These are phyloP conservation scores for Effrenium voratum DNA, from an alignment of 73 alveolate species.

Conservation along the genomic window DNA sequence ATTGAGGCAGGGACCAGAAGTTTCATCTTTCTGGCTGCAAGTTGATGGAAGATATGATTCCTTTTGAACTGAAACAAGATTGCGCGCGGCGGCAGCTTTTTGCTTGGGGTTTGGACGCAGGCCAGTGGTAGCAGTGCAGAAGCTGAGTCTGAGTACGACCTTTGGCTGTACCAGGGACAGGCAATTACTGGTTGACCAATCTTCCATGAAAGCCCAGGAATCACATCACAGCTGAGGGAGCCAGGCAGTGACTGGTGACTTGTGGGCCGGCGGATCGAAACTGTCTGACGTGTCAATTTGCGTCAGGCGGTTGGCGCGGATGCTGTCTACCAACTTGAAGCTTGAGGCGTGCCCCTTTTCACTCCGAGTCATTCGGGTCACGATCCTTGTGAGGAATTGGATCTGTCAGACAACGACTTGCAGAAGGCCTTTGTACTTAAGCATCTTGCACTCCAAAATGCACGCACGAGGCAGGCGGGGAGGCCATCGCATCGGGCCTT, in stretches of 20 bases:
- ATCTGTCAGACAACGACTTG: constrained; percentile 82
- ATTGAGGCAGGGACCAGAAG: constrained; percentile 27
- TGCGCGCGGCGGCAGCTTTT: too few species aligned
- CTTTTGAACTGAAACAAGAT: too few species aligned
- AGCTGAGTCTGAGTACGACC: constrained; percentile 75
- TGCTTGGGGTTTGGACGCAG: neutral
- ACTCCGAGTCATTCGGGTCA: too few species aligned
- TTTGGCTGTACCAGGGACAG: neutral
- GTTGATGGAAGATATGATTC: neutral
- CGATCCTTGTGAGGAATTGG: constrained; percentile 69
- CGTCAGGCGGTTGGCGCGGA: constrained; percentile 46
- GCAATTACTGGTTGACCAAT: neutral
- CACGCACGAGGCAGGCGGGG: constrained; percentile 61
- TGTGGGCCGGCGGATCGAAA: neutral
- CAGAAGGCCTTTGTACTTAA: constrained; percentile 19
- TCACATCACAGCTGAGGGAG: constrained; percentile 48
- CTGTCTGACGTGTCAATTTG: too few species aligned
- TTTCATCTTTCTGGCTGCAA: too few species aligned
- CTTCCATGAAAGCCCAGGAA: neutral
- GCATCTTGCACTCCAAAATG: neutral
- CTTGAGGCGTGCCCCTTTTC: constrained; percentile 43
- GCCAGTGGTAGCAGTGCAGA: constrained; percentile 84
- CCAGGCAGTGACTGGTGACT: constrained; percentile 16
- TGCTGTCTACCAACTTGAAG: constrained; percentile 88
- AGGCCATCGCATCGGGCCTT: constrained; percentile 34